These are phyloP conservation scores for Colletotrichum navitas DNA, from an alignment of 2,329 filamentous ascomycete species.

Conservation along the genomic window DNA sequence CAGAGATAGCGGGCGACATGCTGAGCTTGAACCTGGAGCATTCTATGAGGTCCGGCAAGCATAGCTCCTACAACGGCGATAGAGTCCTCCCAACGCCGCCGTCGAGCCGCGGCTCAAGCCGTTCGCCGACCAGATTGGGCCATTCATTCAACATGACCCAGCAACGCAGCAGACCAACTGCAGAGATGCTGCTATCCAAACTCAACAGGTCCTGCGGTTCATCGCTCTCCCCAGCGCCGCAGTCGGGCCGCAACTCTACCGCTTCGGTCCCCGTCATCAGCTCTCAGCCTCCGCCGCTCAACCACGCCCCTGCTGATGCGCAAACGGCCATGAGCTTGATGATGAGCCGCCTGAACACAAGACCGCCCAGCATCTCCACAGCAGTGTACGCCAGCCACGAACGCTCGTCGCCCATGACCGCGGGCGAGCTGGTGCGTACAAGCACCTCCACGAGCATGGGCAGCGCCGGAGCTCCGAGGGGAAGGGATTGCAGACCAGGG, in stretches of 20 bases:
- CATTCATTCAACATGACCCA: constrained; percentile 23
- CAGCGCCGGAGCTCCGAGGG: constrained; percentile 14
- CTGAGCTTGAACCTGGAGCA: background rate
- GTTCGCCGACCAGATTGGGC: constrained; percentile 44
- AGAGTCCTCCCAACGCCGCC: constrained; percentile 48
- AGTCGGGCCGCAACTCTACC: constrained; percentile 7
- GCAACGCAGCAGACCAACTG: constrained; percentile 32
- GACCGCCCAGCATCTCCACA: constrained; percentile 46
- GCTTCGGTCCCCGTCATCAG: constrained; percentile 42
- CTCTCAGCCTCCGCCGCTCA: constrained; percentile 46
- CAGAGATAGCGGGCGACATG: constrained; percentile 21
- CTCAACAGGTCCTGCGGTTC: constrained; percentile 29
- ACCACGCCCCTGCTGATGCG: constrained; percentile 30
- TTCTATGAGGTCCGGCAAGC: background rate
- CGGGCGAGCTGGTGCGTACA: constrained; percentile 8
- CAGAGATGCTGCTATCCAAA: constrained; percentile 38
- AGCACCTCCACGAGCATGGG: constrained; percentile 21
- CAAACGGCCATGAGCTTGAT: constrained; percentile 49
- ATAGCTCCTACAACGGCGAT: constrained; percentile 18
- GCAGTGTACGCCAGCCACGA: constrained; percentile 23
- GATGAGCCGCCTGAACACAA: constrained; percentile 52
- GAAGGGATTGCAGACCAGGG: background rate
- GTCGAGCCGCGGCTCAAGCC: constrained; percentile 50
- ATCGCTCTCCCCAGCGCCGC: constrained; percentile 6
- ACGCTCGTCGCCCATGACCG: constrained; percentile 31